Conservation (phyloP, 257 asterid species). For the Solanum bulbocastanum region DNA sequence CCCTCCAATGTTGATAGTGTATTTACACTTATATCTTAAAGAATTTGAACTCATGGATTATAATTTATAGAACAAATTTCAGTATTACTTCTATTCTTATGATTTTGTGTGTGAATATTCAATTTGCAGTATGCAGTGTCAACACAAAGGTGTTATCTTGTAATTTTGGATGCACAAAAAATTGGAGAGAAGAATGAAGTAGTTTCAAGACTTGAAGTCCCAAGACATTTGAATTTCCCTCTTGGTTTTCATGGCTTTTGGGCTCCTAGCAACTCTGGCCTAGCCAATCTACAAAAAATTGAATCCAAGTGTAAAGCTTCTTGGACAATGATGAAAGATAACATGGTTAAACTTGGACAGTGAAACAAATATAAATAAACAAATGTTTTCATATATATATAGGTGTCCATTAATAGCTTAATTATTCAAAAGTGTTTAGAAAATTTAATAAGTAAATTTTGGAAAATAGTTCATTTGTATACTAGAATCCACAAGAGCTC, state of each 20-base stretch:
- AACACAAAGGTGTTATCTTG: constrained; percentile 71
- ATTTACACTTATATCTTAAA: neutral
- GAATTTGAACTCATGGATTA: neutral
- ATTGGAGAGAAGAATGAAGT: constrained; percentile 49
- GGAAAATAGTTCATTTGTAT: neutral
- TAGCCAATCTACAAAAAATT: neutral
- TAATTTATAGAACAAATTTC: neutral
- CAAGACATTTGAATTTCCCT: constrained; percentile 72
- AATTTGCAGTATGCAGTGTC: constrained; percentile 82
- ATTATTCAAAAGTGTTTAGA: neutral
- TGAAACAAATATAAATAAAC: neutral
- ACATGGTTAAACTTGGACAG: neutral
- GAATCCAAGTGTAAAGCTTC: neutral
- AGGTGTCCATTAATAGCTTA: neutral
- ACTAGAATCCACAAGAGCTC: neutral
- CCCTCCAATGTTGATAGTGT: too few relatives aligned
- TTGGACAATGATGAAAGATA: neutral
- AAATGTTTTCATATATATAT: neutral
- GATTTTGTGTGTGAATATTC: neutral
- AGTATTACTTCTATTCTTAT: neutral
- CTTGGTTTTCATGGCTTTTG: constrained; percentile 94
- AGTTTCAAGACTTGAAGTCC: constrained; percentile 86
- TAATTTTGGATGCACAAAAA: constrained; percentile 51
- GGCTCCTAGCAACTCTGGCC: constrained; percentile 25
- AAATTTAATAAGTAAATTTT: neutral